Conservation (phyloP, 129 eudicot species). For the Flaveria trinervia region DNA sequence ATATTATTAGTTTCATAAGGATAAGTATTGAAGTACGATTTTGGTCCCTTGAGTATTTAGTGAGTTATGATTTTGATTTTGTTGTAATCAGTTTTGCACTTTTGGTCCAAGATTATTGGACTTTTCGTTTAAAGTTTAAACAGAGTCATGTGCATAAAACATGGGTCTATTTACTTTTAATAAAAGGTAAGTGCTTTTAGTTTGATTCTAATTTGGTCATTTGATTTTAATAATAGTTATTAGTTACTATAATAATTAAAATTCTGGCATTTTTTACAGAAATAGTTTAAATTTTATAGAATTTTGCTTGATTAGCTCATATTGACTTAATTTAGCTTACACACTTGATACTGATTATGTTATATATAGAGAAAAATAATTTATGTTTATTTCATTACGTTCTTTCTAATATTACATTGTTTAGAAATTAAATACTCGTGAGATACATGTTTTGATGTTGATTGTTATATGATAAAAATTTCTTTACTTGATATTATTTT, state of each 20-base stretch:
- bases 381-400: background rate
- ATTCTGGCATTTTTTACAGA: background rate
- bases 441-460: background rate
- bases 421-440: background rate
- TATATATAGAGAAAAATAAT: background rate
- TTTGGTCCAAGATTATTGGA: background rate
- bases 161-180: background rate
- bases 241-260: background rate
- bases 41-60: background rate
- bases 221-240: background rate
- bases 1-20: conserved; percentile 2
- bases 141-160: background rate
- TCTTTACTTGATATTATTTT: too few relatives aligned
- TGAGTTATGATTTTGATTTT: background rate
- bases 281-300: background rate
- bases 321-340: background rate
- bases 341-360: background rate
- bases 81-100: background rate
- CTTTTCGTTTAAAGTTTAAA: background rate
- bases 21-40: background rate
- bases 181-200: background rate
- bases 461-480: too few relatives aligned
- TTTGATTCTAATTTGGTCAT: background rate
- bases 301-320: background rate
- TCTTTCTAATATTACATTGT: background rate